Percentiles rank a stretch among this genome's conserved stretches.
Conservation (phyloP, 2,329 filamentous ascomycete genomes). For the Pseudogymnoascus sp. region DNA sequence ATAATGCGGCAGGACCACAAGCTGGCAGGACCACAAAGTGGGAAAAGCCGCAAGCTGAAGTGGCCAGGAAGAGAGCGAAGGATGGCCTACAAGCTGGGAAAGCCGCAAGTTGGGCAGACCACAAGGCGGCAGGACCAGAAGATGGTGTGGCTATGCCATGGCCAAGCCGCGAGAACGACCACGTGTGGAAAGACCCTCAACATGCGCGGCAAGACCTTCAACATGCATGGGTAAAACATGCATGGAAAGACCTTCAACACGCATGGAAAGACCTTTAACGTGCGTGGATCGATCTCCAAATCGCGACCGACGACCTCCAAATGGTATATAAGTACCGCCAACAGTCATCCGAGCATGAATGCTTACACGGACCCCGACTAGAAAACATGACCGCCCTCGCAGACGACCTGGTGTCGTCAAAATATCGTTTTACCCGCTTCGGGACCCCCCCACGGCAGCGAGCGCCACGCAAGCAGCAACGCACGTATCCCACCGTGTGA, state of each 20-base stretch:
- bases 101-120: not conserved
- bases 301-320: not conserved
- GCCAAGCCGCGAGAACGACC: not conserved
- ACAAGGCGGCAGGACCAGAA: not conserved
- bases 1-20: too few species aligned
- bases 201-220: not conserved
- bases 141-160: not conserved
- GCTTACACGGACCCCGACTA: not conserved
- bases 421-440: not conserved
- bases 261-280: not conserved
- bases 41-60: not conserved
- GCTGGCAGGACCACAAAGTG: not conserved
- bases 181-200: not conserved
- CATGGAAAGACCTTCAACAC: not conserved
- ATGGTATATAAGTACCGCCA: not conserved
- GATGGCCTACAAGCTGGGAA: not conserved
- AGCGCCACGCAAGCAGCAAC: not conserved
- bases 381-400: constrained; percentile 1
- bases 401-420: not conserved
- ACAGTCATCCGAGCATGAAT: not conserved
- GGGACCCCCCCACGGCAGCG: not conserved
- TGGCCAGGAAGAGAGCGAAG: not conserved
- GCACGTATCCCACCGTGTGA: constrained; percentile 5
- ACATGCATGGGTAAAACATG: not conserved
- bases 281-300: not conserved